These are phyloP conservation scores for Alternaria brassicicola DNA, from an alignment of 2,329 filamentous ascomycete species.

Conservation along the genomic window DNA sequence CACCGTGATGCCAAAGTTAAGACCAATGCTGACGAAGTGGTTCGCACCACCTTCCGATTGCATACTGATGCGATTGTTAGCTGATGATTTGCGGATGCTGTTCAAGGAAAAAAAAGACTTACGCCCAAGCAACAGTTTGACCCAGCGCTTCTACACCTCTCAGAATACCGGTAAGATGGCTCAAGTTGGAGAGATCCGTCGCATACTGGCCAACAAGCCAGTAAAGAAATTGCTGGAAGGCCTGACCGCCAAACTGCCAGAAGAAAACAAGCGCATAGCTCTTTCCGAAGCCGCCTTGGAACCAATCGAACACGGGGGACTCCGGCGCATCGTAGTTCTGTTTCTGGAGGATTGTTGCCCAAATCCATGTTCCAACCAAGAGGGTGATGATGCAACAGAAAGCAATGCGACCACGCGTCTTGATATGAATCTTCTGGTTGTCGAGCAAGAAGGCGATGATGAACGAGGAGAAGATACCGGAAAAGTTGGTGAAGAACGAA, in stretches of 20 bases:
- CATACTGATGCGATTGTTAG: slow-evolving; percentile 32
- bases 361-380: slow-evolving; percentile 45
- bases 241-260: slow-evolving; percentile 47
- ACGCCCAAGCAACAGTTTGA: slow-evolving; percentile 47
- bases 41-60: slow-evolving; percentile 46
- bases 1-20: slow-evolving; percentile 45
- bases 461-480: slow-evolving; percentile 46
- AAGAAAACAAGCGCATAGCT: slow-evolving; percentile 44
- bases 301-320: slow-evolving; percentile 42
- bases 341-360: slow-evolving; percentile 43
- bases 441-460: slow-evolving; percentile 44
- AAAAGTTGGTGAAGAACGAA: slow-evolving; percentile 48
- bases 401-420: slow-evolving; percentile 38
- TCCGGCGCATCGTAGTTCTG: slow-evolving; percentile 38
- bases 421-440: slow-evolving; percentile 43
- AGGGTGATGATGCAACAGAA: slow-evolving; percentile 40
- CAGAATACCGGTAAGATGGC: slow-evolving; percentile 46
- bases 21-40: slow-evolving; percentile 45
- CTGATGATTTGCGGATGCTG: background rate
- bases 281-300: slow-evolving; percentile 43
- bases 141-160: slow-evolving; percentile 44
- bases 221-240: slow-evolving; percentile 47
- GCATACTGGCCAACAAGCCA: slow-evolving; percentile 48
- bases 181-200: slow-evolving; percentile 39
- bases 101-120: slow-evolving; percentile 12